A percentile compares a stretch with the other conserved stretches of the same genome.
phyloP scores from a whole-genome alignment of 306 rosid species.

The Dryas octopetala region DNA sequence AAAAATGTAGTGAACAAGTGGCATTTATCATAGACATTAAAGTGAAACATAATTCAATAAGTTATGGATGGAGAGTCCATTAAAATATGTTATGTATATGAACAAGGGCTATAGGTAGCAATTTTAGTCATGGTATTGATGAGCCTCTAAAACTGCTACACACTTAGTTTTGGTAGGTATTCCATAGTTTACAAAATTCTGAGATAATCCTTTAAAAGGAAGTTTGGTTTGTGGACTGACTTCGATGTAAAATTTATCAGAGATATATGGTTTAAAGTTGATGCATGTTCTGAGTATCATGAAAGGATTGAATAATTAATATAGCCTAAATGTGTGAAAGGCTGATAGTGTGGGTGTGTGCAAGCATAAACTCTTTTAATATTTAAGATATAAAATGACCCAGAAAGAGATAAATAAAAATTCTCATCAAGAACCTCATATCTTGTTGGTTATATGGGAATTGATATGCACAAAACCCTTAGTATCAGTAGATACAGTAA shows the following conservation, averaged over 20 bases:
- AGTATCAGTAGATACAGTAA: not conserved
- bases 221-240: not conserved
- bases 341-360: not conserved
- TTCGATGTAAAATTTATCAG: not conserved
- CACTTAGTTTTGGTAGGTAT: not conserved
- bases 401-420: too few relatives aligned
- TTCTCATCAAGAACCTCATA: too few relatives aligned
- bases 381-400: not conserved
- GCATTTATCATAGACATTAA: not conserved
- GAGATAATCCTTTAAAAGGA: not conserved
- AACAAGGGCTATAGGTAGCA: not conserved
- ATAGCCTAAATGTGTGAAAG: not conserved
- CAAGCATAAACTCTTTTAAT: not conserved
- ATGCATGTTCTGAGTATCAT: not conserved
- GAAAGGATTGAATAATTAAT: not conserved
- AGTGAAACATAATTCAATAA: not conserved
- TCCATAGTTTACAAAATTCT: not conserved
- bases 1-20: constrained; percentile 6
- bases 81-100: not conserved
- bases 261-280: not conserved
- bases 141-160: not conserved
- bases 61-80: constrained; percentile 1
- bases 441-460: too few relatives aligned
- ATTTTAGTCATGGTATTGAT: not conserved
- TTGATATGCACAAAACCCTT: not conserved